A percentile compares a stretch with the other conserved stretches of the same genome.
These are phyloP conservation scores for button mushroom (Agaricus bisporus) DNA, from an alignment of 768 basidiomycete species.

Conservation along the genomic window DNA sequence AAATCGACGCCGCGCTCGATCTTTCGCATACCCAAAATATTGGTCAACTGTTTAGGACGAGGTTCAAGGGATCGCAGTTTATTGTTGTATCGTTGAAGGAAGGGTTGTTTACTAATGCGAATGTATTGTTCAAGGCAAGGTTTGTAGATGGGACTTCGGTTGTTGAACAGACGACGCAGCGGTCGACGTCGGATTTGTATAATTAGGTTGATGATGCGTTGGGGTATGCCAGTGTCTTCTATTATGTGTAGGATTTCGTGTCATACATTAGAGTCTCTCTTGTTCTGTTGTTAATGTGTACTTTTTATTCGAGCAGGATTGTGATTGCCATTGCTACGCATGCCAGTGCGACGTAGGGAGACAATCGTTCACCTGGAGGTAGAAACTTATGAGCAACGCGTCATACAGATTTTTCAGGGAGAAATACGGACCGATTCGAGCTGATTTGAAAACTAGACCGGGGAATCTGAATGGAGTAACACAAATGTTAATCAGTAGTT, in stretches of 20 bases:
- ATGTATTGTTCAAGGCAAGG: conserved; percentile 87
- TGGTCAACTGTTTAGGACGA: conserved; percentile 92
- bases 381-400: background rate
- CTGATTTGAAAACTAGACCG: conserved; percentile 92
- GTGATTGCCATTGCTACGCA: conserved; percentile 90
- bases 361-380: conserved; percentile 79
- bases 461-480: conserved; percentile 53
- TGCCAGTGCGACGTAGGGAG: conserved; percentile 92
- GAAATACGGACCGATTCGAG: conserved; percentile 73
- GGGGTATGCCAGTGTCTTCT: background rate
- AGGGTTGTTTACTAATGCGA: conserved; percentile 95
- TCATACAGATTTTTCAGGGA: background rate
- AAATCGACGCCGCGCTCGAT: conserved; percentile 97
- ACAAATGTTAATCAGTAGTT: background rate
- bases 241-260: conserved; percentile 18
- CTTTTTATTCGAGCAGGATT: conserved; percentile 37
- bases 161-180: conserved; percentile 73
- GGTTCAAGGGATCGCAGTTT: conserved; percentile 98
- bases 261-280: conserved; percentile 1
- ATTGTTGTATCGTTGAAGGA: conserved; percentile 97
- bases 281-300: conserved; percentile 19
- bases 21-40: conserved; percentile 96
- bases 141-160: conserved; percentile 93
- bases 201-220: conserved; percentile 18
- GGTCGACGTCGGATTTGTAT: conserved; percentile 50